These are phyloP conservation scores for Coemansia sp. DNA, from an alignment of 192 early-diverging fungal genomes.

Conservation along the genomic window DNA sequence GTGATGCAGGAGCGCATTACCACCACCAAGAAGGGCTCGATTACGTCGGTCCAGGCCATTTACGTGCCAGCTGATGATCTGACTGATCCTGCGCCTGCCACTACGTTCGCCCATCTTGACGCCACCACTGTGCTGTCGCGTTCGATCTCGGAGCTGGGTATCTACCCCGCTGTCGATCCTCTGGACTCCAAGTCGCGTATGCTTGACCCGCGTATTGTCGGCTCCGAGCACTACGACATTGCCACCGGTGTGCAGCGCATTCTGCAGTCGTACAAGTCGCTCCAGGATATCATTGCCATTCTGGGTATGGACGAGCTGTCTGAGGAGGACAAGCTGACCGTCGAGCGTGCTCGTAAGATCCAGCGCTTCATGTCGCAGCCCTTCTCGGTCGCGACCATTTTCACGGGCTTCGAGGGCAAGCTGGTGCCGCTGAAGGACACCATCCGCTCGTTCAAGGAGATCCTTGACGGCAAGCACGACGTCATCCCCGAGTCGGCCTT, in stretches of 20 bases:
- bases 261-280: slow-evolving; percentile 98
- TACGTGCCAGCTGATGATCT: slow-evolving; percentile 99
- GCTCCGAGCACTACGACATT: slow-evolving; percentile 89
- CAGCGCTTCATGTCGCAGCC: slow-evolving; percentile 99
- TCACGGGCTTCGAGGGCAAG: slow-evolving; percentile 97
- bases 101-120: slow-evolving; percentile 98
- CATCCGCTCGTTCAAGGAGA: slow-evolving; percentile 96
- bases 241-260: slow-evolving; percentile 94
- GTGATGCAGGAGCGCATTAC: slow-evolving; percentile 99
- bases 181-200: slow-evolving; percentile 98
- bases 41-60: slow-evolving; percentile 97
- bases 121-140: slow-evolving; percentile 99
- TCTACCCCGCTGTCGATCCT: slow-evolving; percentile 98
- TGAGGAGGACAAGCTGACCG: slow-evolving; percentile 97
- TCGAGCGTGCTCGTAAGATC: slow-evolving; percentile 99
- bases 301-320: slow-evolving; percentile 99
- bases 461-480: slow-evolving; percentile 97
- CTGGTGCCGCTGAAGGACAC: slow-evolving; percentile 88
- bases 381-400: slow-evolving; percentile 93
- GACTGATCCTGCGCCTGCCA: slow-evolving; percentile 98
- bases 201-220: slow-evolving; percentile 95
- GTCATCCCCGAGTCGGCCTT: slow-evolving; percentile 91
- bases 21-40: slow-evolving; percentile 99
- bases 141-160: slow-evolving; percentile 98
- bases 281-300: slow-evolving; percentile 99